These are phyloP conservation scores for Rhododendron molle DNA, from an alignment of 148 eudicot species.

Conservation along the genomic window DNA sequence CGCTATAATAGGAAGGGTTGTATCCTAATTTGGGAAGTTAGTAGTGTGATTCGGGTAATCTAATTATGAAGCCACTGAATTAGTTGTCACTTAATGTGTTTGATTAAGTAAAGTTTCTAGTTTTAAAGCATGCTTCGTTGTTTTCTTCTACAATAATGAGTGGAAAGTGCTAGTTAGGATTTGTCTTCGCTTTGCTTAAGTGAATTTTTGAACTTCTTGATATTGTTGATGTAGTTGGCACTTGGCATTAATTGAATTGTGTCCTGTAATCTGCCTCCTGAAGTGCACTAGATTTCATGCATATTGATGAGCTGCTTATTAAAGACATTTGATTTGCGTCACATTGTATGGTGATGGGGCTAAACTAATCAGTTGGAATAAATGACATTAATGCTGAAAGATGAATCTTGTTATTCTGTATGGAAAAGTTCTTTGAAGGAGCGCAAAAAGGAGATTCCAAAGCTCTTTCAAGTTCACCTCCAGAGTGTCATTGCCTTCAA, in stretches of 20 bases:
- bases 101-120: not conserved
- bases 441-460: not conserved
- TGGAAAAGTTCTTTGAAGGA: not conserved
- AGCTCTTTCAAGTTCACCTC: slow-evolving; percentile 1
- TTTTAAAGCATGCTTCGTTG: not conserved
- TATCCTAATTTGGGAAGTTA: not conserved
- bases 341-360: not conserved
- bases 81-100: not conserved
- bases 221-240: not conserved
- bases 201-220: not conserved
- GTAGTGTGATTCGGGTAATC: not conserved
- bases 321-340: not conserved
- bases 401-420: not conserved
- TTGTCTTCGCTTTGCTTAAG: not conserved
- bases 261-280: not conserved
- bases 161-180: not conserved
- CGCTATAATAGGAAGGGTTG: not conserved
- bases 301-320: not conserved
- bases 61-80: not conserved
- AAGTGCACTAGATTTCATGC: not conserved
- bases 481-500: not conserved
- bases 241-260: not conserved
- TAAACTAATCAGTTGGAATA: not conserved
- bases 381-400: not conserved
- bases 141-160: not conserved